Percentiles rank a stretch among this genome's conserved stretches.
phyloP scores from a whole-genome alignment of 2,329 filamentous ascomycete genomes.

The Aspergillus novofumigatus region DNA sequence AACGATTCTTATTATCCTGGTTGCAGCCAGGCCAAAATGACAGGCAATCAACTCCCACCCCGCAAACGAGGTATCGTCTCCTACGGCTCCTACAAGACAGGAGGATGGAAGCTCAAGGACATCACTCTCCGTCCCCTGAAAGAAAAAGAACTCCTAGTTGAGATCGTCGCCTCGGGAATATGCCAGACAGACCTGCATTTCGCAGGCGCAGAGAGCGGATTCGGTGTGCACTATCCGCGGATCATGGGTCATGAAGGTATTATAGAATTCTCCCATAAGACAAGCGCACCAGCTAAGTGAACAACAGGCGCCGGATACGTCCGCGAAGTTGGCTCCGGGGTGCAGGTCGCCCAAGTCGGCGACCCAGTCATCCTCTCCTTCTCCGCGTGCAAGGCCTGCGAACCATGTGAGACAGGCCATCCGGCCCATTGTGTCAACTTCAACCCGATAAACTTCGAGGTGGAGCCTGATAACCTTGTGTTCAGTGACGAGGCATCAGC shows the following conservation, averaged over 20 bases:
- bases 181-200: conserved; percentile 54
- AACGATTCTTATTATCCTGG: background rate
- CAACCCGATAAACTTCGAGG: conserved; percentile 44
- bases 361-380: conserved; percentile 49
- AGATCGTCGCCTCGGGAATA: conserved; percentile 52
- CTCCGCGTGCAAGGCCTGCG: conserved; percentile 45
- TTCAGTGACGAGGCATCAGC: background rate
- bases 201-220: conserved; percentile 34
- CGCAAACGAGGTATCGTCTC: conserved; percentile 10
- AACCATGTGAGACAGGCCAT: conserved; percentile 45
- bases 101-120: conserved; percentile 13
- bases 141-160: conserved; percentile 50
- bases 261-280: background rate
- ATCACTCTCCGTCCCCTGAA: conserved; percentile 9
- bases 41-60: background rate
- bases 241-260: conserved; percentile 54
- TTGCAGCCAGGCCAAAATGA: background rate
- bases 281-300: background rate
- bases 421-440: conserved; percentile 49
- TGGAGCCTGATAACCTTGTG: conserved; percentile 1
- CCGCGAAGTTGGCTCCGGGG: conserved; percentile 38
- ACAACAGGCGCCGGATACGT: conserved; percentile 44
- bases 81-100: conserved; percentile 9
- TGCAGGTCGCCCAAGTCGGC: conserved; percentile 40
- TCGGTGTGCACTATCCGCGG: conserved; percentile 42